phyloP scores from a whole-genome alignment of 257 asterid genomes.

The Linaria vulgaris region DNA sequence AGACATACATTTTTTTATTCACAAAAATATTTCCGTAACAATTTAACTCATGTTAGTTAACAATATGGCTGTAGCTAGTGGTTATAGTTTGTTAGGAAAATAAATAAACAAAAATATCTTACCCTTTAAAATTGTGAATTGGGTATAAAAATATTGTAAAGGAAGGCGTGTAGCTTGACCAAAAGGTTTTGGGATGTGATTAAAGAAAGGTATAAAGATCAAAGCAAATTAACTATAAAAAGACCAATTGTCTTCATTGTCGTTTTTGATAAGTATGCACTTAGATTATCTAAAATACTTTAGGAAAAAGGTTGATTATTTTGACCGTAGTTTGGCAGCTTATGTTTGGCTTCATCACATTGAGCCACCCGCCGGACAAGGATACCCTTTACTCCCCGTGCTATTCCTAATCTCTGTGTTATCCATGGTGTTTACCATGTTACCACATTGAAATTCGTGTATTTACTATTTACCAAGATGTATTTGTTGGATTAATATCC shows the following conservation, averaged over 20 bases:
- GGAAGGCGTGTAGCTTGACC: too few species aligned
- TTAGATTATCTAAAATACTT: not conserved
- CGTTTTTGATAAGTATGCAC: not conserved
- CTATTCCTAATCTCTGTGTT: constrained; percentile 28
- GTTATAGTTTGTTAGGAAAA: too few species aligned
- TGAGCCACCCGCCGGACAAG: constrained; percentile 62
- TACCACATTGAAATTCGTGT: too few species aligned
- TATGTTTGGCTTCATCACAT: constrained; percentile 44
- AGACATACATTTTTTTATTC: not conserved
- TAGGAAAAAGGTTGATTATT: constrained; percentile 22
- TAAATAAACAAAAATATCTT: too few species aligned
- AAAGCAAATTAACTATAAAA: too few species aligned
- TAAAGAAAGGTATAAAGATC: not conserved
- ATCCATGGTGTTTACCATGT: too few species aligned
- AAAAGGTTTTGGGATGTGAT: not conserved
- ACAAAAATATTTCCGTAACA: not conserved
- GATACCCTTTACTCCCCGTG: constrained; percentile 33
- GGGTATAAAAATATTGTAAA: too few species aligned
- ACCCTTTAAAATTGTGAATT: too few species aligned
- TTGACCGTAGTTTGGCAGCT: constrained; percentile 37
- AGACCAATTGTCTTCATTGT: too few species aligned
- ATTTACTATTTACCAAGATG: too few species aligned
- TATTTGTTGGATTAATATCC: too few species aligned
- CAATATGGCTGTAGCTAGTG: not conserved
- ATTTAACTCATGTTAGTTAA: not conserved